Evolutionary conservation across 768 basidiomycete species (phyloP).

Genomic region (Lepiota brunneoincarnata): DNA sequence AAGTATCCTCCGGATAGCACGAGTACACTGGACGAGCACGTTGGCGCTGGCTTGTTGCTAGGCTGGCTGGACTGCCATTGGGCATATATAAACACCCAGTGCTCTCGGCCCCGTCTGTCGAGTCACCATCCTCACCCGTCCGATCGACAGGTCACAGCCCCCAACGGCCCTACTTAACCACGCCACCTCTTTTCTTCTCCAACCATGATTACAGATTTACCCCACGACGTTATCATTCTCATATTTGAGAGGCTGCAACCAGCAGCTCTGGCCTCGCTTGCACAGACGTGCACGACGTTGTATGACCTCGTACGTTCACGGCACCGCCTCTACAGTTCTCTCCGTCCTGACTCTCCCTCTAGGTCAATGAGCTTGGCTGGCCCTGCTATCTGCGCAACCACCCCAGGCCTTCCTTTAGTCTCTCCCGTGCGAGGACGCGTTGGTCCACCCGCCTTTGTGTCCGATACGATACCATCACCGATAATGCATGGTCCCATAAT

Average conservation of each 20-base stretch:
- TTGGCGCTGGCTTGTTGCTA: no score
- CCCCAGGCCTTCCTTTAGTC: slow-evolving; percentile 52
- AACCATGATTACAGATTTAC: slow-evolving; percentile 34
- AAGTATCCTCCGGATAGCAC: no score
- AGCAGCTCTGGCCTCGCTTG: slow-evolving; percentile 40
- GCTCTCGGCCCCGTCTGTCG: no score
- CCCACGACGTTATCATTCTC: slow-evolving; percentile 55
- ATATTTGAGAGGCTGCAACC: slow-evolving; percentile 44
- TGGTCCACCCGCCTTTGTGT: slow-evolving; percentile 46
- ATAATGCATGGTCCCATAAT: slow-evolving; percentile 48
- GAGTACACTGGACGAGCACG: no score
- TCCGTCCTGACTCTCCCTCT: slow-evolving; percentile 1
- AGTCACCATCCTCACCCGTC: no score
- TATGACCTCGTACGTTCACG: slow-evolving; percentile 41
- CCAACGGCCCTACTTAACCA: no score
- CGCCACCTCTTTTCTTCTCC: background rate
- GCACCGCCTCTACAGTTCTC: background rate
- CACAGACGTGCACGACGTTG: slow-evolving; percentile 36
- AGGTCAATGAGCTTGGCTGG: slow-evolving; percentile 71
- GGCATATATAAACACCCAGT: no score
- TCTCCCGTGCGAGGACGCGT: slow-evolving; percentile 35
- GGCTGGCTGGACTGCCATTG: no score
- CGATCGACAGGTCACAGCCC: no score
- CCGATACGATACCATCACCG: slow-evolving; percentile 50
- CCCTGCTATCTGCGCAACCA: slow-evolving; percentile 44